Evolutionary conservation across 2,329 filamentous ascomycete genomes (phyloP).

Genomic region (Ceratocystis colombiana): DNA sequence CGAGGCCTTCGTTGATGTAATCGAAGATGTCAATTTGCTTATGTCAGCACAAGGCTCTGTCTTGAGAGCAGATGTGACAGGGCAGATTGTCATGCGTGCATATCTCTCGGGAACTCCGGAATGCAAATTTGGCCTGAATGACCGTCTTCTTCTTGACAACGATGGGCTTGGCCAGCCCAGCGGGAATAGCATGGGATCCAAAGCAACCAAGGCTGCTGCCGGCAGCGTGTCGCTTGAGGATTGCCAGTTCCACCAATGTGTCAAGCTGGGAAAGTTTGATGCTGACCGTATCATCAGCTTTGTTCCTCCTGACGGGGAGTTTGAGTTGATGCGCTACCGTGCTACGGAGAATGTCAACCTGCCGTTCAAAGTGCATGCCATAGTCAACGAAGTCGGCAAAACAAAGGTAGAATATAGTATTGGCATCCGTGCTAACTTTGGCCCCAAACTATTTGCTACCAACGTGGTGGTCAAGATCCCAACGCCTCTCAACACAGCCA

Average conservation of each 20-base stretch:
- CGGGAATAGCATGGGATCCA: constrained; percentile 69
- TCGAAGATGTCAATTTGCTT: constrained; percentile 95
- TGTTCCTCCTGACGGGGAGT: constrained; percentile 91
- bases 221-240: constrained; percentile 94
- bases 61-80: constrained; percentile 87
- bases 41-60: constrained; percentile 98
- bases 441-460: constrained; percentile 89
- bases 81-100: constrained; percentile 96
- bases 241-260: constrained; percentile 98
- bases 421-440: constrained; percentile 93
- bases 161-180: constrained; percentile 42
- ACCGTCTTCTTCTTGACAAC: constrained; percentile 79
- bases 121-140: constrained; percentile 97
- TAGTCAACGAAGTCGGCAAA: constrained; percentile 93
- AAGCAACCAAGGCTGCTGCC: constrained; percentile 88
- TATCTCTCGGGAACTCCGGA: constrained; percentile 94
- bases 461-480: constrained; percentile 92
- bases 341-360: constrained; percentile 98
- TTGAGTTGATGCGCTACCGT: constrained; percentile 97
- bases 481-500: constrained; percentile 90
- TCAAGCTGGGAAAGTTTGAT: constrained; percentile 94
- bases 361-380: constrained; percentile 96
- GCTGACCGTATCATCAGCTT: constrained; percentile 94
- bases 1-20: constrained; percentile 97
- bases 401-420: constrained; percentile 99